Percentiles rank a stretch among this genome's conserved stretches.
Evolutionary conservation across 768 basidiomycete species (phyloP).

Genomic region (Cystobasidiopsis lactophilus): DNA sequence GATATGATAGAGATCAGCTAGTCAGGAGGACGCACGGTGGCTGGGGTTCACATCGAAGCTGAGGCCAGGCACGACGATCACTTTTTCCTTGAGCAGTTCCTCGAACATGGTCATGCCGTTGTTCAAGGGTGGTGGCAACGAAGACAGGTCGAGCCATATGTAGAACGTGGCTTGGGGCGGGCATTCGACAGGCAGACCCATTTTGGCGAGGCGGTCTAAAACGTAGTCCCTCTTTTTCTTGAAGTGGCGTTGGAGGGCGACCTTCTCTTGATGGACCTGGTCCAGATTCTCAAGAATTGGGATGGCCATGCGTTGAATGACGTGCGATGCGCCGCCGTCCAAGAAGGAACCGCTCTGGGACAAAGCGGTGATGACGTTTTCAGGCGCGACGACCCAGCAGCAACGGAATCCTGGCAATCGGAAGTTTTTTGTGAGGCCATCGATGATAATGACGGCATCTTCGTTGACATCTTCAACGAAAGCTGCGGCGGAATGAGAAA

Average conservation of each 20-base stretch:
- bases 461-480: slow-evolving; percentile 43
- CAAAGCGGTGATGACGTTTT: slow-evolving; percentile 64
- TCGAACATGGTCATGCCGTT: slow-evolving; percentile 76
- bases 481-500: slow-evolving; percentile 20
- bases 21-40: no score
- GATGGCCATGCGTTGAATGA: slow-evolving; percentile 69
- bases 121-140: slow-evolving; percentile 57
- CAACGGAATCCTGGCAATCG: slow-evolving; percentile 64
- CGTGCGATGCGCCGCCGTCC: slow-evolving; percentile 47
- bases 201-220: slow-evolving; percentile 49
- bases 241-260: slow-evolving; percentile 39
- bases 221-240: slow-evolving; percentile 77
- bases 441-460: slow-evolving; percentile 51
- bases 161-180: slow-evolving; percentile 47
- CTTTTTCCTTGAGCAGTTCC: slow-evolving; percentile 15
- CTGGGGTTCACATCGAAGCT: slow-evolving; percentile 1
- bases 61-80: slow-evolving; percentile 63
- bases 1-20: no score
- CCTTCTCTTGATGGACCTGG: slow-evolving; percentile 48
- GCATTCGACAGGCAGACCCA: slow-evolving; percentile 46
- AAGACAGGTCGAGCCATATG: slow-evolving; percentile 48
- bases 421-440: slow-evolving; percentile 93
- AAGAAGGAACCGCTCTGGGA: slow-evolving; percentile 88
- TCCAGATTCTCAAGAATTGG: slow-evolving; percentile 47
- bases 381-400: slow-evolving; percentile 74